Evolutionary conservation across 1,284 basidiomycete species (phyloP), one percentile per base, ranked within the genome.

Genomic region (Apiotrichum sp.): DNA sequence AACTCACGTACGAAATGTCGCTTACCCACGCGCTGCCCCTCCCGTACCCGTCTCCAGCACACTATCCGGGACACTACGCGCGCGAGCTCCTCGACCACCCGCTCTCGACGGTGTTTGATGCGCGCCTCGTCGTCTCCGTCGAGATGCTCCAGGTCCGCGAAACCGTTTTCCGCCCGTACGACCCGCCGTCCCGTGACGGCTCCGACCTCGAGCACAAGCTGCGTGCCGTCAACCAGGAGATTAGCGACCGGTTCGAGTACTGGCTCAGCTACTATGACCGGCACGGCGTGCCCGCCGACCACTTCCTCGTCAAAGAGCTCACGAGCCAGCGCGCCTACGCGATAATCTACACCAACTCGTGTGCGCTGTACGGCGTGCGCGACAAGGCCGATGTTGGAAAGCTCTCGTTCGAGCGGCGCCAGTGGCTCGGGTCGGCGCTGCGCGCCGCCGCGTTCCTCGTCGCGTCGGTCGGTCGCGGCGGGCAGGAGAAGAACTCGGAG

Each of bases 31-130:
- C 64, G 0, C 47, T 66, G 1, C 49, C 60, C 5, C 51, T 58
- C 2, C 57, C 50, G n/a, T 58, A 54, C 50, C 42, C 49, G 3
- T 38, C 31, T 1, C 58, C 39, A 6, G 52, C 60, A 36, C 47
- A 55, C 13, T 57, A 64, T 9, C 55, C 57, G 1, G 44, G 57
- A 13, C 42, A 47, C 31, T 57, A 62, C 46, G 57, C 63, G 1
- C 59, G 62, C 13, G 53, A 55, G n/a, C 57, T 67, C 34, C 52
- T 69, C 10, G 50, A 61, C 3, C 65, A 69, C 52, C 67, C 67
- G 0, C 43, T 62, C 14, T 52, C 61, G 2, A 56, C 50, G 13
- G 55, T 58, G 3, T 57, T 53, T 13, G 67, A 69, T 47, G 61
- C 61, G 35, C 62, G 67, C 1, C 54, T 60, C 6, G 61, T 69